Percentiles rank a stretch among this genome's conserved stretches.
phyloP scores from a whole-genome alignment of 331 rosid species.

The Malus hybrid region DNA sequence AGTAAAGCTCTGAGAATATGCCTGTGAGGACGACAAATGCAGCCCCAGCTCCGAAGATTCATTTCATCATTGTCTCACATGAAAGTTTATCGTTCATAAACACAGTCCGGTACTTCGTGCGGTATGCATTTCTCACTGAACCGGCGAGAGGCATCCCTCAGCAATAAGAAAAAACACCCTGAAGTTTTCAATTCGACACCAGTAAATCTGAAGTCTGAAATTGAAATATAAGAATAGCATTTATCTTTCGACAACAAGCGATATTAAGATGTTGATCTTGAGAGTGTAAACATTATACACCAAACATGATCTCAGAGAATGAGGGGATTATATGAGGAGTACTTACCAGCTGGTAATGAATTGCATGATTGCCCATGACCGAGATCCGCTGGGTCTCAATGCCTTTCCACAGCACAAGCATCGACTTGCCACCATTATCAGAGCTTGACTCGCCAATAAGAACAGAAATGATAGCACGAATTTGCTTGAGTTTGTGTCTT shows the following conservation, averaged over 20 bases:
- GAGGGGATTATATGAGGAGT: background rate
- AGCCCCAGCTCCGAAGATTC: slow-evolving; percentile 73
- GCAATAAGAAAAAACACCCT: slow-evolving; percentile 67
- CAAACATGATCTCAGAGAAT: background rate
- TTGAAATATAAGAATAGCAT: background rate
- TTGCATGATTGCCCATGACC: slow-evolving; percentile 69
- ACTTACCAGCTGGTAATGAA: slow-evolving; percentile 73
- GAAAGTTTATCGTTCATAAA: slow-evolving; percentile 21
- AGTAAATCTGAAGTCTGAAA: background rate
- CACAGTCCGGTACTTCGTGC: slow-evolving; percentile 37
- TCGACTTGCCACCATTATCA: slow-evolving; percentile 54
- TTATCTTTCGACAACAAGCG: background rate
- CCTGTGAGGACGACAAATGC: slow-evolving; percentile 76
- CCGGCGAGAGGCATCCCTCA: slow-evolving; percentile 57
- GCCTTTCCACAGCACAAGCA: slow-evolving; percentile 85
- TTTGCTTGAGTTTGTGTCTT: background rate
- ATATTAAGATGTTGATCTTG: background rate
- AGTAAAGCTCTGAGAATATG: slow-evolving; percentile 61
- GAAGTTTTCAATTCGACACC: slow-evolving; percentile 13
- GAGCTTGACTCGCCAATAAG: slow-evolving; percentile 61
- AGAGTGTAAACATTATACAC: too few relatives aligned
- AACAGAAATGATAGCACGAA: slow-evolving; percentile 43
- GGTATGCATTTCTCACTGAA: slow-evolving; percentile 64
- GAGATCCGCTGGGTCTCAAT: slow-evolving; percentile 55
- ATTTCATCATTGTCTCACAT: slow-evolving; percentile 62